Conservation (phyloP, 441 rosid species). For the Lepidium campestre region DNA sequence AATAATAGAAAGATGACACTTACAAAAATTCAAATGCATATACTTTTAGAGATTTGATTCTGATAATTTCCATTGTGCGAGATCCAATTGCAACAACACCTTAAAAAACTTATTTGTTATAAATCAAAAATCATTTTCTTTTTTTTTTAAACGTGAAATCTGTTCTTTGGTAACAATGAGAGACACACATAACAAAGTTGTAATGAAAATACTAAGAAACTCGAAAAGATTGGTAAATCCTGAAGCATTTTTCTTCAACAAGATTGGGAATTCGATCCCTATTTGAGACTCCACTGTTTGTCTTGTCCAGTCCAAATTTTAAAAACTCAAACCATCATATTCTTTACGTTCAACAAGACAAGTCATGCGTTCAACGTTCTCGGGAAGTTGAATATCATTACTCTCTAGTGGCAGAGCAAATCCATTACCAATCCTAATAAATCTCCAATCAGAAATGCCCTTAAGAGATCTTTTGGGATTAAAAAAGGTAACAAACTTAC, state of each 20-base stretch:
- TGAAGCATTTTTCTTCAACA: slow-evolving; percentile 43
- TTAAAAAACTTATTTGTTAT: slow-evolving; percentile 31
- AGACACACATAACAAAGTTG: neutral
- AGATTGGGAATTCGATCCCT: slow-evolving; percentile 75
- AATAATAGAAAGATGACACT: slow-evolving; percentile 29
- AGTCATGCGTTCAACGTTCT: slow-evolving; percentile 40
- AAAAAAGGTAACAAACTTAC: slow-evolving; percentile 37
- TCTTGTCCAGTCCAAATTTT: slow-evolving; percentile 45
- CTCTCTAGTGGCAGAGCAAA: slow-evolving; percentile 36
- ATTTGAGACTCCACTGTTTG: slow-evolving; percentile 72
- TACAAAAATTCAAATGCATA: slow-evolving; percentile 96
- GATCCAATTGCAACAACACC: slow-evolving; percentile 97
- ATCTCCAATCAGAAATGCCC: neutral
- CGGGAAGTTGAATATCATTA: slow-evolving; percentile 32
- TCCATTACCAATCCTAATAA: slow-evolving; percentile 47
- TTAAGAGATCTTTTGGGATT: neutral
- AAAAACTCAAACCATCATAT: slow-evolving; percentile 42
- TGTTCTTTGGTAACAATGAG: neutral
- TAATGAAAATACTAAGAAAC: slow-evolving; percentile 34
- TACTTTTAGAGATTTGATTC: slow-evolving; percentile 70
- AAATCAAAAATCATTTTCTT: too few relatives aligned
- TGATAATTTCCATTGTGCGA: slow-evolving; percentile 73
- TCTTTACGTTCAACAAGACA: slow-evolving; percentile 49
- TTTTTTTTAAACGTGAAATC: neutral
- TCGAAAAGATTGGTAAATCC: slow-evolving; percentile 50